Percentiles rank a stretch among this genome's conserved stretches.
phyloP scores from a whole-genome alignment of 495 filamentous ascomycete genomes.

The Evansstolkia leycettana region DNA sequence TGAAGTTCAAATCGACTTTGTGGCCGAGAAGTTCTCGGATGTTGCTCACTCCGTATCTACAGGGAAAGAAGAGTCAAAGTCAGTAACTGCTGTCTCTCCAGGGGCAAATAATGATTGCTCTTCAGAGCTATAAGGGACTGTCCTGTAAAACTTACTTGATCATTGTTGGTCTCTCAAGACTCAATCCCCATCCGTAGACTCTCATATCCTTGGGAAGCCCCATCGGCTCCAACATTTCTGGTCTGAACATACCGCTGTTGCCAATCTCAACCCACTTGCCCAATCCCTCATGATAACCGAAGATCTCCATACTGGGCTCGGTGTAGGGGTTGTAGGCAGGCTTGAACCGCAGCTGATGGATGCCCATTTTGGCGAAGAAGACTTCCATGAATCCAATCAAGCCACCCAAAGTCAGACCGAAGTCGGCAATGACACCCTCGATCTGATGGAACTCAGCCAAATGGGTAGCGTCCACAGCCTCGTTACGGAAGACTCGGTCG shows the following conservation, averaged over 20 bases:
- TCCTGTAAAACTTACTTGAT: conserved; percentile 62
- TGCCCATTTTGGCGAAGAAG: conserved; percentile 94
- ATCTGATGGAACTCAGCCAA: conserved; percentile 97
- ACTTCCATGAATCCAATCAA: conserved; percentile 94
- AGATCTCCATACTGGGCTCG: conserved; percentile 96
- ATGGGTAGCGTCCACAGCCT: conserved; percentile 93
- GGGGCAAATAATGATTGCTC: too few relatives aligned
- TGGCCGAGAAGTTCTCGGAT: conserved; percentile 79
- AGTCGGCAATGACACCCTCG: conserved; percentile 96
- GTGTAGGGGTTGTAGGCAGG: conserved; percentile 98
- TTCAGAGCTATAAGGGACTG: too few relatives aligned
- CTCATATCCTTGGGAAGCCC: conserved; percentile 76
- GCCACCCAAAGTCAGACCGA: conserved; percentile 77
- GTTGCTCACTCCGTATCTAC: conserved; percentile 64
- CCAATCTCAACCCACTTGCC: conserved; percentile 93
- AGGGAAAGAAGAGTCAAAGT: not conserved
- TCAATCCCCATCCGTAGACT: conserved; percentile 86
- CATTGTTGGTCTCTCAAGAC: conserved; percentile 92
- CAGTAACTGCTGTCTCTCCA: not conserved
- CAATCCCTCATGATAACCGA: conserved; percentile 81
- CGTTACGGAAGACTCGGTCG: conserved; percentile 92
- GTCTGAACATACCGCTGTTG: conserved; percentile 95
- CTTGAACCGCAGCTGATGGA: conserved; percentile 81
- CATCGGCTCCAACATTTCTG: conserved; percentile 90
- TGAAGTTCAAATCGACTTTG: conserved; percentile 71